These are phyloP conservation scores for Solioccasus polychromus DNA, from an alignment of 768 basidiomycete species.

Conservation along the genomic window DNA sequence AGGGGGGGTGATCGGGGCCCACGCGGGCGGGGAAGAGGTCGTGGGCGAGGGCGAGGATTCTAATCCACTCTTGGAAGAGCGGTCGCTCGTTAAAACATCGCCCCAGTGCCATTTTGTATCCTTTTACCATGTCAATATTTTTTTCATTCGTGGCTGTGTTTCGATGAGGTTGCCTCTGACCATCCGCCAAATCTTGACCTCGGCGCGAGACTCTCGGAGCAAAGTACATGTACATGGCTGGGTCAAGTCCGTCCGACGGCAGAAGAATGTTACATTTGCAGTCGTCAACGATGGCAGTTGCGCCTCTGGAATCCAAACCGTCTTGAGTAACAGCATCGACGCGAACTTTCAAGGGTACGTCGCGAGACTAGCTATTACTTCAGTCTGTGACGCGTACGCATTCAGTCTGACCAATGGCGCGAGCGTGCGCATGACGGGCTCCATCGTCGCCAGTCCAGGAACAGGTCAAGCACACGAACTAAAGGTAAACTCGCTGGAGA, in stretches of 20 bases:
- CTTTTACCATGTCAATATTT: slow-evolving; percentile 8
- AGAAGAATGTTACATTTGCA: slow-evolving; percentile 87
- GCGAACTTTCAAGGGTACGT: slow-evolving; percentile 20
- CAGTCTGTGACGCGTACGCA: slow-evolving; percentile 2
- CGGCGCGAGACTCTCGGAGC: slow-evolving; percentile 5
- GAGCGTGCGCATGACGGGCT: slow-evolving; percentile 50
- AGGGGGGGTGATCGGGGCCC: slow-evolving; percentile 45
- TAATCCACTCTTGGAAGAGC: no score
- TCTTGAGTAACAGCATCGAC: slow-evolving; percentile 43
- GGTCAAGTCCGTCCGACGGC: slow-evolving; percentile 81
- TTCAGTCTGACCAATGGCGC: slow-evolving; percentile 52
- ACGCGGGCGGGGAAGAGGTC: slow-evolving; percentile 56
- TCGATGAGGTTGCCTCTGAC: slow-evolving; percentile 31
- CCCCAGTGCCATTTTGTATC: slow-evolving; percentile 21
- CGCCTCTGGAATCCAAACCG: slow-evolving; percentile 69
- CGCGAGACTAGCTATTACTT: background rate
- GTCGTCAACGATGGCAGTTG: slow-evolving; percentile 81
- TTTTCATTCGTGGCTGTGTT: slow-evolving; percentile 27
- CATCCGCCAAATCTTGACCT: slow-evolving; percentile 38
- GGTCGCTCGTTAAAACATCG: slow-evolving; percentile 28
- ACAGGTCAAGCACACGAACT: slow-evolving; percentile 53
- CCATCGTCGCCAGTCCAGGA: slow-evolving; percentile 45
- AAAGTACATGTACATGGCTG: slow-evolving; percentile 64
- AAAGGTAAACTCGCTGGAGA: slow-evolving; percentile 42
- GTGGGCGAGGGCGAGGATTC: slow-evolving; percentile 48